Percentiles rank a stretch among this genome's conserved stretches.
phyloP scores from a whole-genome alignment of 2,329 filamentous ascomycete species.

The Diplocarpon mali region DNA sequence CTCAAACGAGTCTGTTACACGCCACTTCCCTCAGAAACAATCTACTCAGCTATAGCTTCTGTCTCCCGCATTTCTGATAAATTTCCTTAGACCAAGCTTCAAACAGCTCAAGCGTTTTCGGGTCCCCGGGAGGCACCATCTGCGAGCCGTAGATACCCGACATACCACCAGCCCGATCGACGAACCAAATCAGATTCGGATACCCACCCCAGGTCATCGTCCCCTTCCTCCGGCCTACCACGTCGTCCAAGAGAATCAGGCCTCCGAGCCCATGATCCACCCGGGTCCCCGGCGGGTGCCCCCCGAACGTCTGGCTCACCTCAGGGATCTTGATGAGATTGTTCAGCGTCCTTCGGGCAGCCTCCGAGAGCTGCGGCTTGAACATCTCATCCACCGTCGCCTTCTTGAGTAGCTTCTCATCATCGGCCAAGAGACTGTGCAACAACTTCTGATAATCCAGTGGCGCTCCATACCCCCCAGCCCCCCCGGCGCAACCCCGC shows the following conservation, averaged over 20 bases:
- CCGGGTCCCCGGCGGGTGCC: slow-evolving; percentile 28
- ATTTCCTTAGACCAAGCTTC: slow-evolving; percentile 31
- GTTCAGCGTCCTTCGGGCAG: slow-evolving; percentile 18
- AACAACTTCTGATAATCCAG: slow-evolving; percentile 35
- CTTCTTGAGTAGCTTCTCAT: slow-evolving; percentile 35
- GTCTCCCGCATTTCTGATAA: slow-evolving; percentile 23
- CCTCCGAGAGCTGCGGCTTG: slow-evolving; percentile 32
- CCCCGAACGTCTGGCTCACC: slow-evolving; percentile 15
- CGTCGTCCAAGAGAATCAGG: slow-evolving; percentile 30
- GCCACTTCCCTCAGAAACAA: not conserved
- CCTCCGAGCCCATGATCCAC: slow-evolving; percentile 33
- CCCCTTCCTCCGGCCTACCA: slow-evolving; percentile 29
- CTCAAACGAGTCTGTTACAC: not conserved
- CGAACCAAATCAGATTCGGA: slow-evolving; percentile 36
- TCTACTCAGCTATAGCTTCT: slow-evolving; percentile 4
- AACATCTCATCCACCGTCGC: slow-evolving; percentile 36
- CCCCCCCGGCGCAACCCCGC: slow-evolving; percentile 24
- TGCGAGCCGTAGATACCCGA: slow-evolving; percentile 31
- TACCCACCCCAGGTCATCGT: slow-evolving; percentile 34
- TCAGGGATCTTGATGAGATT: slow-evolving; percentile 10
- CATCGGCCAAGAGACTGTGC: slow-evolving; percentile 36
- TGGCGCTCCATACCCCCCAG: slow-evolving; percentile 29
- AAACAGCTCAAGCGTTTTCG: slow-evolving; percentile 27
- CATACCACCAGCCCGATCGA: slow-evolving; percentile 31
- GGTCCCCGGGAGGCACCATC: slow-evolving; percentile 33